These are phyloP conservation scores for Cryptosporidium meleagridis DNA, from an alignment of 169 alveolate genomes.

Conservation along the genomic window DNA sequence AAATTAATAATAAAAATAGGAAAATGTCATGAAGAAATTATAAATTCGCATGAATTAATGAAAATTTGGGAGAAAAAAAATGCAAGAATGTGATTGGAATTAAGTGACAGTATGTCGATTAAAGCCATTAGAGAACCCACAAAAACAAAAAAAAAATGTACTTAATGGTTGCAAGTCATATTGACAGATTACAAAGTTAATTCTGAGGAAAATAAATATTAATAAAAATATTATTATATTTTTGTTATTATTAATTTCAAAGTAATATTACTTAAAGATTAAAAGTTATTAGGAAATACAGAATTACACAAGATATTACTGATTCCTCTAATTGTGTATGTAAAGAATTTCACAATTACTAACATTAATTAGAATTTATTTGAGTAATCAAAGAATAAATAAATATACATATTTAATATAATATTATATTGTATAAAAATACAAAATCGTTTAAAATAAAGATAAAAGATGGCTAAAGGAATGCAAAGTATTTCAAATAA, in stretches of 20 bases:
- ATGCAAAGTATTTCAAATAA: slow-evolving; percentile 31
- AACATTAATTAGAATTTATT: slow-evolving; percentile 17
- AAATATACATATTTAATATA: not conserved
- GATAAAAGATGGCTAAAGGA: slow-evolving; percentile 46
- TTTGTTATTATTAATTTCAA: not conserved
- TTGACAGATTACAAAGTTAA: slow-evolving; percentile 52
- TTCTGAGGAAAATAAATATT: slow-evolving; percentile 24
- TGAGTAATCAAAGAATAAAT: not conserved
- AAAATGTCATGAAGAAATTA: slow-evolving; percentile 31
- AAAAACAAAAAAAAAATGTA: slow-evolving; percentile 38
- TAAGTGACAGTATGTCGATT: slow-evolving; percentile 49
- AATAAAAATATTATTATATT: not conserved
- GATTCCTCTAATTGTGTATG: not conserved
- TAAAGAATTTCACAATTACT: not conserved
- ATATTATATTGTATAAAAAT: not conserved
- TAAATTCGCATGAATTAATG: slow-evolving; percentile 3
- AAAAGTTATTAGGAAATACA: not conserved
- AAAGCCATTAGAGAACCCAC: slow-evolving; percentile 7
- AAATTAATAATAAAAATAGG: not conserved
- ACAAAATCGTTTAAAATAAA: not conserved
- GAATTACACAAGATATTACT: not conserved
- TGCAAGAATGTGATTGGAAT: slow-evolving; percentile 14
- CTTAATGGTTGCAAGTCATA: slow-evolving; percentile 9
- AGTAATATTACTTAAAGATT: not conserved
- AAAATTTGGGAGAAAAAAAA: slow-evolving; percentile 12